A percentile compares a stretch with the other conserved stretches of the same genome.
Conservation (phyloP, 306 rosid species). For the Cicer arietinum region DNA sequence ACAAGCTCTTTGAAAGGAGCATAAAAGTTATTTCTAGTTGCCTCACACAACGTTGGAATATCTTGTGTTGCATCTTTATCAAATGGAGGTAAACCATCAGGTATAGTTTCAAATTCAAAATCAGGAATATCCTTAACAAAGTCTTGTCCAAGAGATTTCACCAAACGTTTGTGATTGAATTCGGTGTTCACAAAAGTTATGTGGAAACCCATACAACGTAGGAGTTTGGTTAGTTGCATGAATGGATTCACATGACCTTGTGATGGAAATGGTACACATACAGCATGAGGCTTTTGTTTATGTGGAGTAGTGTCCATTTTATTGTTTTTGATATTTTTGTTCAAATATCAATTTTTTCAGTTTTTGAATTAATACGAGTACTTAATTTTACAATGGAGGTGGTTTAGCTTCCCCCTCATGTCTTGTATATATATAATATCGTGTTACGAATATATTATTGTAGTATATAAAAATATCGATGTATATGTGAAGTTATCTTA, state of each 20-base stretch:
- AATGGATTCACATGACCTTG: constrained; percentile 37
- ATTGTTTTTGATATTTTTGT: no score
- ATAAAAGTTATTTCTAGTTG: constrained; percentile 15
- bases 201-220: constrained; percentile 29
- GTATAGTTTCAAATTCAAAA: constrained; percentile 35
- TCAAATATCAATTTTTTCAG: no score
- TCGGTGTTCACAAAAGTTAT: constrained; percentile 40
- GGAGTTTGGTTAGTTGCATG: constrained; percentile 39
- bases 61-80: constrained; percentile 33
- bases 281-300: constrained; percentile 6
- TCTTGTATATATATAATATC: no score
- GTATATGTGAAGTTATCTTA: no score
- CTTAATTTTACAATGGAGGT: no score
- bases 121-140: constrained; percentile 17
- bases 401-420: no score
- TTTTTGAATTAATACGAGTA: no score
- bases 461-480: no score
- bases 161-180: constrained; percentile 34
- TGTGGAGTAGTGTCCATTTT: neutral
- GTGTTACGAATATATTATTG: no score
- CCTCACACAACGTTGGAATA: constrained; percentile 16
- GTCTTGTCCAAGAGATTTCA: constrained; percentile 9
- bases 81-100: constrained; percentile 10
- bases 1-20: constrained; percentile 31
- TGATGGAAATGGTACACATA: constrained; percentile 32